Evolutionary conservation across 371 early-diverging fungal genomes (phyloP).

Genomic region (Mucor circinelloides): DNA sequence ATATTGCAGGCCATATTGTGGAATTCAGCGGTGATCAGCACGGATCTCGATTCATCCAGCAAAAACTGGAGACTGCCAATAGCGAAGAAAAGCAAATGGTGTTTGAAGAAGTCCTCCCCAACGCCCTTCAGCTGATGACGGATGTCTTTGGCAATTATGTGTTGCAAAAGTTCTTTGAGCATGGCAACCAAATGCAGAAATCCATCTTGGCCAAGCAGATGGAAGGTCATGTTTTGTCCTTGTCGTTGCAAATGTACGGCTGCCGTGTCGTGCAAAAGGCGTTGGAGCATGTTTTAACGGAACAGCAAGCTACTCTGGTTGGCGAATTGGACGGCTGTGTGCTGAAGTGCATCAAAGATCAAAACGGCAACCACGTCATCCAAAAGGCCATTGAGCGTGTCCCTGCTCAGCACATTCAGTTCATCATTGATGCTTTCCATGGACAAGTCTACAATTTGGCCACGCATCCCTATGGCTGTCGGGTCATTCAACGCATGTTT

Average conservation of each 20-base stretch:
- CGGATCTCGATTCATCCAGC: conserved; percentile 97
- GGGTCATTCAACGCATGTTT: conserved; percentile 99
- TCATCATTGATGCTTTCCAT: conserved; percentile 96
- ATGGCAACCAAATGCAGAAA: conserved; percentile 89
- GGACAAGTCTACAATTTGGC: conserved; percentile 95
- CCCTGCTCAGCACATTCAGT: conserved; percentile 87
- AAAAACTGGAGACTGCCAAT: conserved; percentile 92
- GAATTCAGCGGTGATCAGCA: conserved; percentile 99
- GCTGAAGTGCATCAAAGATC: conserved; percentile 97
- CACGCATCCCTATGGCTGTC: conserved; percentile 99
- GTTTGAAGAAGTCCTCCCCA: conserved; percentile 94
- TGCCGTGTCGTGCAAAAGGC: conserved; percentile 99
- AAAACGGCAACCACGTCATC: conserved; percentile 99
- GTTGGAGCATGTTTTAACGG: conserved; percentile 88
- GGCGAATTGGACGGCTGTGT: conserved; percentile 93
- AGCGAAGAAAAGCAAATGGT: conserved; percentile 94
- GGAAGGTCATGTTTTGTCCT: conserved; percentile 91
- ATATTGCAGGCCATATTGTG: conserved; percentile 90
- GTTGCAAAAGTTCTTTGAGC: conserved; percentile 99
- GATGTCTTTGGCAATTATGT: conserved; percentile 99
- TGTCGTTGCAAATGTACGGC: conserved; percentile 99
- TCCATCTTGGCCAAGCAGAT: conserved; percentile 86
- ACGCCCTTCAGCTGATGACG: conserved; percentile 93
- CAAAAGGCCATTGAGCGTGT: conserved; percentile 99
- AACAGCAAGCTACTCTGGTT: conserved; percentile 89